Base-by-base conservation (phyloP, 225 moss, liverwort and hornwort genomes). In the Climacium dendroides region DNA sequence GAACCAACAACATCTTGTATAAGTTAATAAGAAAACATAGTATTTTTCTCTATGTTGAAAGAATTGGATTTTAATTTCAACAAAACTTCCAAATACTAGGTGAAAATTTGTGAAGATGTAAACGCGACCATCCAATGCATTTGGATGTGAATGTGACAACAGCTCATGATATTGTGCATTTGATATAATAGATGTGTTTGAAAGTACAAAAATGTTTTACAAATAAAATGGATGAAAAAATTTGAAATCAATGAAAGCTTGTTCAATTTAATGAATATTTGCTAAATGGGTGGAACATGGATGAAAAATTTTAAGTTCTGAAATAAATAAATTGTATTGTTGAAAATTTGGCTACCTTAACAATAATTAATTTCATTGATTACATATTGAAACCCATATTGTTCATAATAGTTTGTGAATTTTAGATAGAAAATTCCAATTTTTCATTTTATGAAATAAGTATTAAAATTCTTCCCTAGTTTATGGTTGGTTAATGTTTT, bases 361-460 rank as follows among this genome's bases (percentile, higher is more conserved):
- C 10, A 39, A 24, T 7, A 69, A 39, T 69, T 24, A 24, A 69
- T 39, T 14, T 69, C 8, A n/a, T 19, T 43, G 25, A 70, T 4
- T 41, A 70, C 1, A 2, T 43, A 0, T 70, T 43, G 26, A 70
- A 70, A 70, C 1, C 0, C 26, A 2, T 71, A 71, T 9, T 9
- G 1, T 1, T 29, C 0, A 16, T 16, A 48, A 19, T 1, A 11
- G 0, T 74, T 28, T 11, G 7, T 11, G 4, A 29, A 47, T 47
- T 73, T 10, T n/a, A 11, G 1, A 1, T 4, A 32, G 7, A 20
- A 4, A 74, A 20, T 7, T 34, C 12, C 0, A 34, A 8, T 52
- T 34, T 74, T 52, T 74, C 6, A 13, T 53, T 22, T 3, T 13
- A 75, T 75, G 52, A 35, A 52, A 34, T 14, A 35, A 52, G 4